Percentiles rank a stretch among this genome's conserved stretches.
Evolutionary conservation across 108 stramenopile genomes (phyloP).

Genomic region (Aurantiochytrium sp.): DNA sequence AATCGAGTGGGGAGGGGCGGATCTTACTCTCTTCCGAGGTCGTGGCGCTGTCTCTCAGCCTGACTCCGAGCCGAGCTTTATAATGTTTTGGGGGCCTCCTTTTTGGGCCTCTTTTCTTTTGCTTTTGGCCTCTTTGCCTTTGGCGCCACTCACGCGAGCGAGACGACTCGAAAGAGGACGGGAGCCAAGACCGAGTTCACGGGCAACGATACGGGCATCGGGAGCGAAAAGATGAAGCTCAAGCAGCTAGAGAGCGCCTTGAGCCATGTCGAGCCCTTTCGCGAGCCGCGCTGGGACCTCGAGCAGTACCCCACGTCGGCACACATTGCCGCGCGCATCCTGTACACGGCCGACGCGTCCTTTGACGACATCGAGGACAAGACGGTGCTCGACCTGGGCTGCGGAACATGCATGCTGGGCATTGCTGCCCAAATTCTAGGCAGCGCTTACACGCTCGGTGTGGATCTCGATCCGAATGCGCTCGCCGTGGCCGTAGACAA

Average conservation of each 20-base stretch:
- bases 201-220: too few species aligned
- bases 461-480: constrained; percentile 69
- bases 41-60: too few species aligned
- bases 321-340: constrained; percentile 65
- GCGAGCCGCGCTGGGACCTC: constrained; percentile 58
- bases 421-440: constrained; percentile 66
- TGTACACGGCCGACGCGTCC: constrained; percentile 51
- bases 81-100: too few species aligned
- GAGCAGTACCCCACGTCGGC: constrained; percentile 83
- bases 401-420: constrained; percentile 83
- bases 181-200: too few species aligned
- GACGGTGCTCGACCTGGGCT: constrained; percentile 76
- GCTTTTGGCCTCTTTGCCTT: too few species aligned
- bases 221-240: constrained; percentile 24
- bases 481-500: constrained; percentile 50
- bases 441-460: constrained; percentile 30
- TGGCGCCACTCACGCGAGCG: too few species aligned
- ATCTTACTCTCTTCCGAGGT: too few species aligned
- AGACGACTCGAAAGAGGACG: too few species aligned
- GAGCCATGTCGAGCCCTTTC: constrained; percentile 60
- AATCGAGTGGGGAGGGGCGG: too few species aligned
- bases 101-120: too few species aligned
- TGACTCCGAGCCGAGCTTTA: too few species aligned
- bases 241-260: constrained; percentile 85
- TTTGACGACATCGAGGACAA: constrained; percentile 44